phyloP scores from a whole-genome alignment of 345 rosid species.

The Sapria himalayana region DNA sequence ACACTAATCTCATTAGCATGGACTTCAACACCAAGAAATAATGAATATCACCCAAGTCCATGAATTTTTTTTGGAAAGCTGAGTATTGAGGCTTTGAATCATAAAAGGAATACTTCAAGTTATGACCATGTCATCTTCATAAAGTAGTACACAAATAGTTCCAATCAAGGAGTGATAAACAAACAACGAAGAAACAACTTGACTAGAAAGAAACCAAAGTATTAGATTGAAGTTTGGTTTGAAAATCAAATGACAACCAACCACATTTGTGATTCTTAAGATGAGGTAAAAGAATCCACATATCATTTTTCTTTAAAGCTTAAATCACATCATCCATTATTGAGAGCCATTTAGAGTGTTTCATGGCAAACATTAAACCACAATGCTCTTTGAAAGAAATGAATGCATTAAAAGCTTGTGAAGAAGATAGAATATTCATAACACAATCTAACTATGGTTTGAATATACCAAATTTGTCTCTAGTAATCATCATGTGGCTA shows the following conservation, averaged over 20 bases:
- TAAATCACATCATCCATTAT: no score
- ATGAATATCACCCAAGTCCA: no score
- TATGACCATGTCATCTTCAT: neutral
- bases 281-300: neutral
- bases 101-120: neutral
- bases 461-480: neutral
- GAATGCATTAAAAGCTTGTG: neutral
- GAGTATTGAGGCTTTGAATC: neutral
- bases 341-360: no score
- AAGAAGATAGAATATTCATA: neutral
- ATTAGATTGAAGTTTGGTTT: neutral
- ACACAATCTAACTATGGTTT: no score
- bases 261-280: neutral
- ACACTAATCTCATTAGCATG: neutral
- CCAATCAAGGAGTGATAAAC: no score
- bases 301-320: neutral
- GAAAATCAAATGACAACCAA: neutral
- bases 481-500: neutral
- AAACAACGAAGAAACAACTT: no score
- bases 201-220: neutral
- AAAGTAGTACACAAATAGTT: no score
- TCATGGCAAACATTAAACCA: no score
- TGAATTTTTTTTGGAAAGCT: neutral
- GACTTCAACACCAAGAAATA: neutral
- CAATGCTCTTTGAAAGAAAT: neutral